Evolutionary conservation across 116 monocot genomes (phyloP).

Genomic region (Iris pallida): DNA sequence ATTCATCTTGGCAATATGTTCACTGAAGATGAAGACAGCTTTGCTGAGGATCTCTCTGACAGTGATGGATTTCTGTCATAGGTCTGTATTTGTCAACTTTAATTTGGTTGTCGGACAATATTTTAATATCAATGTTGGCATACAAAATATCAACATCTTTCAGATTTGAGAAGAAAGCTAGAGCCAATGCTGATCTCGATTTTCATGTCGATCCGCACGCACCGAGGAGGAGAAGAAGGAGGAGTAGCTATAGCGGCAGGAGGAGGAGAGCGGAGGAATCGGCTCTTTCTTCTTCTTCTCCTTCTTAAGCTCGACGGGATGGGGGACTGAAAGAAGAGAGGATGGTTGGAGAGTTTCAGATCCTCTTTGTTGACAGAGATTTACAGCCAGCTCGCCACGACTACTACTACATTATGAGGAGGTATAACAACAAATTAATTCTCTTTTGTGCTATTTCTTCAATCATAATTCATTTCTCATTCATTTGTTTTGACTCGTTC

Average conservation of each 20-base stretch:
- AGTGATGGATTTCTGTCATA: constrained; percentile 78
- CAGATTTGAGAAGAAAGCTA: too few species aligned
- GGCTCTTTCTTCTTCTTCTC: too few species aligned
- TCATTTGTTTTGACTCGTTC: too few species aligned
- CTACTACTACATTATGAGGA: constrained; percentile 17
- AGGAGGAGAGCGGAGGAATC: too few species aligned
- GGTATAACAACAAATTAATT: too few species aligned
- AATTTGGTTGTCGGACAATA: too few species aligned
- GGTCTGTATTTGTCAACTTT: constrained; percentile 42
- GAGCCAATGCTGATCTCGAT: too few species aligned
- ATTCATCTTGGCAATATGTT: constrained; percentile 40
- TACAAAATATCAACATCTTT: too few species aligned
- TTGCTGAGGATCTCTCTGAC: constrained; percentile 49
- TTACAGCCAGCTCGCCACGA: constrained; percentile 16
- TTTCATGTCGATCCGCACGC: too few species aligned
- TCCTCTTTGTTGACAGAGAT: constrained; percentile 11
- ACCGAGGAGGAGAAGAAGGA: neutral
- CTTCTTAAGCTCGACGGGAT: too few species aligned
- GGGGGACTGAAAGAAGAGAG: constrained; percentile 12
- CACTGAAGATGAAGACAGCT: constrained; percentile 37
- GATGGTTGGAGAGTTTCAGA: constrained; percentile 8
- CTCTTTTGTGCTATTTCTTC: neutral
- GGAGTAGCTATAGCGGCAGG: neutral
- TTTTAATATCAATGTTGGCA: too few species aligned
- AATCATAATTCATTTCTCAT: neutral